Base-by-base conservation (phyloP, 768 basidiomycete species). In the Mycena leptocephala region DNA sequence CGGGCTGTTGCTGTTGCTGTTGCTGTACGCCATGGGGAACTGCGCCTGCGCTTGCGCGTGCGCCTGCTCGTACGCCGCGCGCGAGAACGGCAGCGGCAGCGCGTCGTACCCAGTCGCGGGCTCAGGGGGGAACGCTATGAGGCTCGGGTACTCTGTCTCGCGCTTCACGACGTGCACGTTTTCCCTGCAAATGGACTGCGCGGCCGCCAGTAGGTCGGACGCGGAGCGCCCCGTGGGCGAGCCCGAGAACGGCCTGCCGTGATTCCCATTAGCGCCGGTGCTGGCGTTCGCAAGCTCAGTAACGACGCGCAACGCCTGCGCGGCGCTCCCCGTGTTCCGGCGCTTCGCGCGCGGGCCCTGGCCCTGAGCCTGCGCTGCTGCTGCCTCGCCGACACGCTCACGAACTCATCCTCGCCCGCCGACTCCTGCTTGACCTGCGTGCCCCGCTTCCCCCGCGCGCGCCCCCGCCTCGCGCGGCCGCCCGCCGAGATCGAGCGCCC, bases 271-370 rank as follows among this genome's bases (percentile, higher is more conserved):
- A 1, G 13, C 26, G 13, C 55, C 13, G 28, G 37, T n/a, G 39
- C 55, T 48, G n/a, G 41, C 48, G 32, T 39, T 59, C 24, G 68
- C 72, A 20, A 72, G 74, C 56, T 74, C 62, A 10, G 68, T 76
- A 33, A 78, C 14, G 24, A 65, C 74, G 20, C 74, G 51, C 67
- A 78, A 28, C 48, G 77, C 74, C 39, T 72, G 53, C 32, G 74
- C 74, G 26, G 77, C 77, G 69, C 77, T 78, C 37, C 77, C 77
- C 20, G 74, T 78, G 58, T 72, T 61, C 33, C 68, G 66, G 24
- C 66, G 70, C 37, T 51, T 76, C 26, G 24, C 46, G 22, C 41
- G 39, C n/a, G n/a, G n/a, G n/a, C n/a, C n/a, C n/a, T n/a, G n/a
- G n/a, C n/a, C n/a, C n/a, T n/a, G 43, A 66, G 32, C 46, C 43